phyloP scores from a whole-genome alignment of 75 land plant genomes.

The Cupressus sempervirens region DNA sequence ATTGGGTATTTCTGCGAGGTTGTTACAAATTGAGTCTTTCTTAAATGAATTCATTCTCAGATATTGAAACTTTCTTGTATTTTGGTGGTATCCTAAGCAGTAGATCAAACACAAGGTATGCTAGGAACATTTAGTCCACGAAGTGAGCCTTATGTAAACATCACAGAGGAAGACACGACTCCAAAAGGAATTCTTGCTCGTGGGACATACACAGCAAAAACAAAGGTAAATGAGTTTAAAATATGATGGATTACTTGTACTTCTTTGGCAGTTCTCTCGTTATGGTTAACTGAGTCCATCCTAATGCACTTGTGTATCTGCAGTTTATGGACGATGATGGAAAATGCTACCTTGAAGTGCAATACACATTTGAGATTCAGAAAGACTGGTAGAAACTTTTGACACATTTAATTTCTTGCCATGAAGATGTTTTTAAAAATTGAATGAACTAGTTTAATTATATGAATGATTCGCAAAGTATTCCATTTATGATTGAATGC shows the following conservation, averaged over 20 bases:
- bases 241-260: neutral
- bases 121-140: conserved; percentile 44
- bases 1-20: neutral
- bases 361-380: conserved; percentile 39
- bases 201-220: conserved; percentile 38
- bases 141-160: conserved; percentile 31
- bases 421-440: no score
- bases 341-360: conserved; percentile 31
- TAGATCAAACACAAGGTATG: conserved; percentile 36
- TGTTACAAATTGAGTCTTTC: neutral
- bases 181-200: conserved; percentile 42
- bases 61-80: neutral
- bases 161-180: conserved; percentile 42
- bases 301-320: neutral
- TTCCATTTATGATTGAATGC: neutral
- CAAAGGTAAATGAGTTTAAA: conserved; percentile 15
- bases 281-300: neutral
- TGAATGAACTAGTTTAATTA: neutral
- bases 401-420: neutral
- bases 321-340: conserved; percentile 46
- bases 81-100: conserved; percentile 11
- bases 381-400: conserved; percentile 33
- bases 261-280: neutral
- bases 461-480: neutral
- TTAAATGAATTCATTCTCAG: neutral